phyloP scores from a whole-genome alignment of 106 monocot genomes.

The Phalaenopsis aphrodite region DNA sequence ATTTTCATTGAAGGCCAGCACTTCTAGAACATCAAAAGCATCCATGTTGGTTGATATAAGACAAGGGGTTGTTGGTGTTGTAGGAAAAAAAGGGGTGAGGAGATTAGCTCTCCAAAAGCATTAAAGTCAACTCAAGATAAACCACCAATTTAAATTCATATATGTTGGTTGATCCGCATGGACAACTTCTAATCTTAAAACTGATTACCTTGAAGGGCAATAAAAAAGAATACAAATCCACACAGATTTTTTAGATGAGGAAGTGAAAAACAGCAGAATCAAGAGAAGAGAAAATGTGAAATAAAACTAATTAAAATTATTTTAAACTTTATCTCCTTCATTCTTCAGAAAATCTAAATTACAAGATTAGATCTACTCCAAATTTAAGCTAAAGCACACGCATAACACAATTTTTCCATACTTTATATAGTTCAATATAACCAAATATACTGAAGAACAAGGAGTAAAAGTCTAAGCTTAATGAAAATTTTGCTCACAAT shows the following conservation, averaged over 20 bases:
- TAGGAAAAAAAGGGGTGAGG: too few species aligned
- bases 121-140: not conserved
- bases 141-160: too few species aligned
- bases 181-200: not conserved
- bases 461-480: not conserved
- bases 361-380: not conserved
- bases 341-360: not conserved
- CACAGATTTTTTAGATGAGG: not conserved
- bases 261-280: not conserved
- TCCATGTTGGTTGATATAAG: too few species aligned
- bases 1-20: too few species aligned
- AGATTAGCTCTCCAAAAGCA: not conserved
- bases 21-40: too few species aligned
- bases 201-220: not conserved
- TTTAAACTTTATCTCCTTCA: not conserved
- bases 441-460: not conserved
- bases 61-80: too few species aligned
- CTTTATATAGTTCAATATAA: conserved; percentile 1
- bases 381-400: not conserved
- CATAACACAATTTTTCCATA: too few species aligned
- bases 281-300: not conserved
- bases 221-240: not conserved
- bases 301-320: not conserved
- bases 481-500: not conserved
- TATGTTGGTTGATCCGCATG: too few species aligned